Evolutionary conservation across 2,329 filamentous ascomycete species (phyloP), one percentile per base, ranked within the genome.

Genomic region (Mycosphaerella arachidis): DNA sequence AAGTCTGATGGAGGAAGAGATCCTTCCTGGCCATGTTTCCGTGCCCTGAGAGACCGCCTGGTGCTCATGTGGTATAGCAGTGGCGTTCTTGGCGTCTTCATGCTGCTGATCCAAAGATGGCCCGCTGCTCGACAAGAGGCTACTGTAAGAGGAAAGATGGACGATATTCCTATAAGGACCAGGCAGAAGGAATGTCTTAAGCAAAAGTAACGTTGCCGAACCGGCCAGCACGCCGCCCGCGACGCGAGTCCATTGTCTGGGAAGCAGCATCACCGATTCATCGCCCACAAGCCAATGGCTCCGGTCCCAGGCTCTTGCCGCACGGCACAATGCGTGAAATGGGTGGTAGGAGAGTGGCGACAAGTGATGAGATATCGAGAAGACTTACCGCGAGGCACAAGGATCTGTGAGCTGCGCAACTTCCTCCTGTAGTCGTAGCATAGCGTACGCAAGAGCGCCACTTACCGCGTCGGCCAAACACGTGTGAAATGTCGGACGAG

Each of bases 171-270:
- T 4, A n/a, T 24, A 24, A 24, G 24, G 24, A 24, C 24, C 24
- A 24, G 48, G 27, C n/a, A 50, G n/a, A 30, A 24, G 29, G 13
- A 50, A 30, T n/a, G 18, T 29, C 48, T 50, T 50, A 7, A 50
- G 51, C 4, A 54, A 16, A 9, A 31, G 40, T 12, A 62, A 53
- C 12, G 59, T 54, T 16, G 59, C n/a, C 6, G 54, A 8, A 6
- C 40, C 35, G 18, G 56, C 60, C 24, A 52, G 30, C 9, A 57
- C 31, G 29, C 56, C 40, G 51, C 60, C 60, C 7, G 24, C 53
- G 2, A 62, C 31, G 10, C 60, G 60, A 46, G 27, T 48, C 60
- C 60, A 62, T 56, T 62, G 60, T 48, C 56, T 62, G 31, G 60
- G 52, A 18, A 59, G 48, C 35, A 62, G 56, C 60, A 62, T 58